Conservation (phyloP, 2,329 filamentous ascomycete species). For the Xylaria sp. region DNA sequence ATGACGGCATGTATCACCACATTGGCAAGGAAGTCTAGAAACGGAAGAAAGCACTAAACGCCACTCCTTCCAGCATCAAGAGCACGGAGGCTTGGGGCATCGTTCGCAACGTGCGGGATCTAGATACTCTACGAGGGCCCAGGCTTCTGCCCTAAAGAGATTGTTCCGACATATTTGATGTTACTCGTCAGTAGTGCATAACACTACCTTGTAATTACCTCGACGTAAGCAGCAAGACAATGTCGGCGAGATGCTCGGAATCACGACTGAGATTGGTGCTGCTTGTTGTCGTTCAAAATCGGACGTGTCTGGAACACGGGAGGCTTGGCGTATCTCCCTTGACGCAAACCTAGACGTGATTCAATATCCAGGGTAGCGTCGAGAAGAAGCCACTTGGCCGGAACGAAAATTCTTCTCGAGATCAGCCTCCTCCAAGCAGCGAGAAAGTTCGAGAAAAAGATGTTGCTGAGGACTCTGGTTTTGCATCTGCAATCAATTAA, state of each 20-base stretch:
- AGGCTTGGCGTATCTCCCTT: background rate
- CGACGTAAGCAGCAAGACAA: background rate
- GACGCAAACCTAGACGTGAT: background rate
- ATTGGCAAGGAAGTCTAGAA: constrained; percentile 10
- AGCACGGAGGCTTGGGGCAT: background rate
- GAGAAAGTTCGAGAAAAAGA: background rate
- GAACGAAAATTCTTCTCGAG: background rate
- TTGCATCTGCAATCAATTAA: constrained; percentile 20
- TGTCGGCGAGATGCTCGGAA: background rate
- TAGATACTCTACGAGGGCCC: background rate
- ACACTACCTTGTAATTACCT: background rate
- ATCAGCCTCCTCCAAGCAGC: background rate
- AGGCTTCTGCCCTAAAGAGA: too few species aligned
- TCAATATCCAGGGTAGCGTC: background rate
- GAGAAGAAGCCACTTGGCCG: constrained; percentile 16
- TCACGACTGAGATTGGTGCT: constrained; percentile 3
- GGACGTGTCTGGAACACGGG: background rate
- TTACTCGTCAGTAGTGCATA: constrained; percentile 1
- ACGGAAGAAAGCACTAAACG: constrained; percentile 7
- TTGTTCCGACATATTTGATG: too few species aligned
- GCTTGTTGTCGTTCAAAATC: background rate
- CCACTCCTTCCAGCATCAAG: background rate
- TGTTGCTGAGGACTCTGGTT: background rate
- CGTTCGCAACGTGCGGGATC: background rate
- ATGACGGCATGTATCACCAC: constrained; percentile 19